These are phyloP conservation scores for Chamaecyparis obtusa DNA, from an alignment of 75 land plant species.

Conservation along the genomic window DNA sequence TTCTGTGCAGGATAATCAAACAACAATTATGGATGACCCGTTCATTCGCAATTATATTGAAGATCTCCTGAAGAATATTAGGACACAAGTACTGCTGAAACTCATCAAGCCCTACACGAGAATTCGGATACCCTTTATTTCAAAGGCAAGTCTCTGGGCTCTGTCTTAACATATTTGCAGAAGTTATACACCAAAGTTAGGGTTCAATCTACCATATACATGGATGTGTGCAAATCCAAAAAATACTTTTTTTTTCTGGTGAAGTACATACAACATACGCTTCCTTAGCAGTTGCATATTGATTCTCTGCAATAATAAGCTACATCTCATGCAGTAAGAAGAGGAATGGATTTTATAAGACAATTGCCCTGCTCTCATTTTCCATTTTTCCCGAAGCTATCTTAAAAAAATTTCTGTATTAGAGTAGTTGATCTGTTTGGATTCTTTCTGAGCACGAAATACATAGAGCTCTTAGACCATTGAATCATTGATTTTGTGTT, in stretches of 20 bases:
- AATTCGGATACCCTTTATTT: constrained; percentile 93
- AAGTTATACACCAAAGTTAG: not conserved
- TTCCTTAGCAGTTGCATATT: not conserved
- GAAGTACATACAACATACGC: not conserved
- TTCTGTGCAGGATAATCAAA: constrained; percentile 77
- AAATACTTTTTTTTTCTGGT: not conserved
- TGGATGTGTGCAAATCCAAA: not conserved
- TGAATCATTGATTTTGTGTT: not conserved
- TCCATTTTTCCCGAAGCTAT: not conserved
- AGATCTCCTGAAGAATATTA: constrained; percentile 86
- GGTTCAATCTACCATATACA: not conserved
- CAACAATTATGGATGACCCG: constrained; percentile 96
- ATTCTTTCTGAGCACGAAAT: not conserved
- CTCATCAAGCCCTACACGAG: constrained; percentile 98
- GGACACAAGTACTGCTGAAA: constrained; percentile 94
- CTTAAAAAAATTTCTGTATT: not conserved
- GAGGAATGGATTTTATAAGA: not conserved
- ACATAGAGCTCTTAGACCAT: not conserved
- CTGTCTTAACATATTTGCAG: not conserved
- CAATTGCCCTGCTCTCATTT: not conserved
- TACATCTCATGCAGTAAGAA: not conserved
- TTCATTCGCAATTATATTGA: constrained; percentile 97
- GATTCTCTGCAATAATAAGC: not conserved
- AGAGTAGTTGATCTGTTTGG: not conserved
- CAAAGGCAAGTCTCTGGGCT: constrained; percentile 51